Base-by-base conservation (phyloP, 768 basidiomycete species). In the Boletus eberwhitei region DNA sequence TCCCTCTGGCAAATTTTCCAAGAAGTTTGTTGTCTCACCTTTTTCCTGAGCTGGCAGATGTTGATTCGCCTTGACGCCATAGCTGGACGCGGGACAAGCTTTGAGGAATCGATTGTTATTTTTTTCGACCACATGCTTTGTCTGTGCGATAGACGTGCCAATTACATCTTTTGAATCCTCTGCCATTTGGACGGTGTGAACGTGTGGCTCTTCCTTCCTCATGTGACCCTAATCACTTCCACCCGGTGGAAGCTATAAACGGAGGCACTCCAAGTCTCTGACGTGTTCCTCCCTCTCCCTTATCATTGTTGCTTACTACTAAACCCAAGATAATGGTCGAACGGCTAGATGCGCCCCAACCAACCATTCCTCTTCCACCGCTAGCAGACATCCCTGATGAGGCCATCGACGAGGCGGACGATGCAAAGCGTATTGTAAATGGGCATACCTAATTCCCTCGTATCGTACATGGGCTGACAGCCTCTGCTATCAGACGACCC, bases 71-170 rank as follows among this genome's bases (percentile, higher is more conserved):
- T 41, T 11, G 53, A 17, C 32, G 29, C 29, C 34, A 48, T 48
- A 93, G 90, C 66, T 92, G 90, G 88, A 73, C 79, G 53, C 83
- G 90, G 58, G 86, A 85, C 67, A 88, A 80, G 72, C 76, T 90
- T 63, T 92, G 81, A 53, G 29, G 32, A 16, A 24, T 48, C 47
- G 42, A 39, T 8, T 49, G 26, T 16, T 16, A 36, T 43, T 50
- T 42, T 41, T 13, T 42, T 53, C 34, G 42, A 45, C 45, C 45
- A 50, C 50, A 32, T 41, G 22, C 13, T n/a, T 19, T 53, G 19
- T 51, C 46, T 60, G 62, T 60, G 59, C 38, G 57, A 46, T 65
- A 62, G 52, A 56, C 48, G 48, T 53, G 58, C n/a, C 59, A 68
- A 71, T 60, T 21, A 39, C 56, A 59, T 52, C 41, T 34, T 49